A percentile compares a stretch with the other conserved stretches of the same genome.
phyloP scores from a whole-genome alignment of 2,329 filamentous ascomycete species.

The Macrophomina phaseolina region DNA sequence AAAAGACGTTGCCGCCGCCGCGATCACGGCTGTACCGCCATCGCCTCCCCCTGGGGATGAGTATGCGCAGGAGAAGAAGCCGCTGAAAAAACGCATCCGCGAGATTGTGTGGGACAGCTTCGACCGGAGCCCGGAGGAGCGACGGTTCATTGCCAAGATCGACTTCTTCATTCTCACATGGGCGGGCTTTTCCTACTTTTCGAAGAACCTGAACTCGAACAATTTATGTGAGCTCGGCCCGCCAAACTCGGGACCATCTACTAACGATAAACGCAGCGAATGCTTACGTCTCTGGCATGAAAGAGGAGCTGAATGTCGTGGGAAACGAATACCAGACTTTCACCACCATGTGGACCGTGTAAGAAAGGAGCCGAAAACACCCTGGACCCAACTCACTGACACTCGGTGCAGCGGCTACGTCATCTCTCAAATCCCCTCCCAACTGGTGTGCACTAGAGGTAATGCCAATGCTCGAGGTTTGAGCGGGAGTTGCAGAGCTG shows the following conservation, averaged over 20 bases:
- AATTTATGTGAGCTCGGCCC: background rate
- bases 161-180: slow-evolving; percentile 21
- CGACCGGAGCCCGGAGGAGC: slow-evolving; percentile 4
- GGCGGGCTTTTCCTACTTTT: slow-evolving; percentile 19
- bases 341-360: slow-evolving; percentile 24
- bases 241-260: fast-evolving
- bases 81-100: background rate
- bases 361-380: background rate
- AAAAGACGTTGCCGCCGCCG: background rate
- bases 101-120: slow-evolving; percentile 10
- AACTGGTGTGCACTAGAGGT: slow-evolving; percentile 12
- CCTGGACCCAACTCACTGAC: background rate
- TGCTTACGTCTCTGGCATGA: slow-evolving; percentile 49
- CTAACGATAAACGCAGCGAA: slow-evolving; percentile 41
- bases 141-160: slow-evolving; percentile 7
- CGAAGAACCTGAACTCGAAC: slow-evolving; percentile 21
- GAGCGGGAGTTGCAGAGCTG: background rate
- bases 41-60: background rate
- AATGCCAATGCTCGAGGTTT: background rate
- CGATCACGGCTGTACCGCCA: background rate
- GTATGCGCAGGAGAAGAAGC: background rate
- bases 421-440: slow-evolving; percentile 9
- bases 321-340: slow-evolving; percentile 62
- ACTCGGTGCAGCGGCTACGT: background rate
- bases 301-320: slow-evolving; percentile 39